Evolutionary conservation across 768 basidiomycete species (phyloP), one percentile per base, ranked within the genome.

Genomic region (Phlebiopsis flavidoalba): DNA sequence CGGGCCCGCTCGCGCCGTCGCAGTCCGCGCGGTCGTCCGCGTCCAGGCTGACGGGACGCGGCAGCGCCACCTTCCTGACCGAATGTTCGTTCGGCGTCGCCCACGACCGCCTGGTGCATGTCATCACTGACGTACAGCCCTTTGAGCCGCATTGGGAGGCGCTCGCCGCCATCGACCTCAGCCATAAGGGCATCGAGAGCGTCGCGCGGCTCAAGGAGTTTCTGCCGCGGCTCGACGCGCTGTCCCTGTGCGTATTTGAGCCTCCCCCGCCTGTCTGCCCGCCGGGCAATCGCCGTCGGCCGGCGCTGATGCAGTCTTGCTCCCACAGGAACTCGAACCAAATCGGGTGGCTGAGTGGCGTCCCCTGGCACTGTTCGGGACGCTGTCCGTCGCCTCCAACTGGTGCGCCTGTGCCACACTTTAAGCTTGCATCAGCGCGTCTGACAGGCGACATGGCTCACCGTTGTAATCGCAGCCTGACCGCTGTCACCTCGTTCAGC

Each of bases 61-160:
- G n/a, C 14, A 78, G 88, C 64, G 81, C 79, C 8, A 89, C 88
- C 0, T 96, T 89, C 76, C 78, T 98, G 64, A 98, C 96, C 11
- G 95, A 98, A 70, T 98, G 95, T 70, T 98, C 95, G 46, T 99
- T 99, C 70, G 93, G 85, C 15, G 87, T 98, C 48, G 83, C 94
- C n/a, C 92, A 93, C 67, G 96, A 98, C 70, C 83, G 84, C 49
- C 83, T 99, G 5, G 89, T 98, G 1, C 85, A 91, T 71, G 86
- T 92, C 67, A 93, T 99, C 69, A 98, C 95, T 47, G 95, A 98
- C 67, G 85, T 95, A 12, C 89, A 95, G 69, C 94, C 95, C 19
- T 97, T 91, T 73, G 93, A 95, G 69, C 94, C 95, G 22, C 81
- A 92, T 70, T 99, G 97, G 97, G 95, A 98, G 67, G 78, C 82